A percentile compares a stretch with the other conserved stretches of the same genome.
Evolutionary conservation across 2,329 filamentous ascomycete genomes (phyloP).

Genomic region (Pseudogymnoascus sp.): DNA sequence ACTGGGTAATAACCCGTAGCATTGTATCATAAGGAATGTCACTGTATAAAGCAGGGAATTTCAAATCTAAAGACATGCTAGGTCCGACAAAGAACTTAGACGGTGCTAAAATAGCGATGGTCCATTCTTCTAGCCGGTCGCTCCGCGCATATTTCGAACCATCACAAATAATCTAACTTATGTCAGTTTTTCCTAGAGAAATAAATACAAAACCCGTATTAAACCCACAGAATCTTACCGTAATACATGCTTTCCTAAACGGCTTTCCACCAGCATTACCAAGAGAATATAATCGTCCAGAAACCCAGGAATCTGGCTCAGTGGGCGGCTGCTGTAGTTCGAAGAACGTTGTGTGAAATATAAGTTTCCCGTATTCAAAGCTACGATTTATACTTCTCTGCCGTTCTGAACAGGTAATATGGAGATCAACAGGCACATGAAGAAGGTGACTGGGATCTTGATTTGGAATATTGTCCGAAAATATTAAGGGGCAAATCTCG

Average conservation of each 20-base stretch:
- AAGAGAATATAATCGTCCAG: constrained; percentile 32
- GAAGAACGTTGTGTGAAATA: neutral
- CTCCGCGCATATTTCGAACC: too few relatives aligned
- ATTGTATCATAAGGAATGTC: neutral
- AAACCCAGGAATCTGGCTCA: constrained; percentile 51
- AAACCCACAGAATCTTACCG: neutral
- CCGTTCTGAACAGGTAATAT: neutral
- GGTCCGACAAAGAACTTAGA: neutral
- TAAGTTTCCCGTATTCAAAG: neutral
- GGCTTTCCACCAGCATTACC: neutral
- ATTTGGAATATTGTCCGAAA: neutral
- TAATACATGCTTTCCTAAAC: neutral
- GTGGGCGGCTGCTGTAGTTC: neutral
- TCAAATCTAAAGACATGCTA: neutral
- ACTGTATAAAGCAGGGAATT: neutral
- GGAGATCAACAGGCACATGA: neutral
- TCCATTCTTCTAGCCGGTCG: neutral
- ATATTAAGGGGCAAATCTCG: neutral
- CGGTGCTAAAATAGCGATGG: neutral
- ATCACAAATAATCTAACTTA: neutral
- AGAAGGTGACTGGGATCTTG: too few relatives aligned
- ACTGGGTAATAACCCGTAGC: neutral
- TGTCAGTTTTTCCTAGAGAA: neutral
- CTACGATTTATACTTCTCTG: neutral
- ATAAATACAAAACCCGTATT: too few relatives aligned